Conservation (phyloP, 23 red algal genomes). For the Gracilaria gracilis region DNA sequence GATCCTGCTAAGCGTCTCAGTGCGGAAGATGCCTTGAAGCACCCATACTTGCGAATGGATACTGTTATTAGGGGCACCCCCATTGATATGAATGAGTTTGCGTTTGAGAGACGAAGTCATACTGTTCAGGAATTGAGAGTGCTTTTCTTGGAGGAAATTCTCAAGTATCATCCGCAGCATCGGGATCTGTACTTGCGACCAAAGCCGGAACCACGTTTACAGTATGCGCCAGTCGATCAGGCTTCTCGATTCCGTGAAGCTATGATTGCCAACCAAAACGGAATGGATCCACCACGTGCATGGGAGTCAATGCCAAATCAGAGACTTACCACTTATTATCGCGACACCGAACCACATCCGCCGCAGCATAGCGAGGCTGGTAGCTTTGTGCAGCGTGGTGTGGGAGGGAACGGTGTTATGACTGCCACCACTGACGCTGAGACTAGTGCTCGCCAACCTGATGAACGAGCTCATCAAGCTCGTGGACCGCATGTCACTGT, state of each 20-base stretch:
- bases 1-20: slow-evolving; percentile 76
- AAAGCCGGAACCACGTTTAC: slow-evolving; percentile 23
- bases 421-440: slow-evolving; percentile 15
- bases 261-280: slow-evolving; percentile 73
- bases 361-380: slow-evolving; percentile 20
- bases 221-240: slow-evolving; percentile 55
- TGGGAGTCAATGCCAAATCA: slow-evolving; percentile 81
- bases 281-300: slow-evolving; percentile 62
- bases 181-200: slow-evolving; percentile 62
- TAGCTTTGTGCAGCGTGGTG: not conserved
- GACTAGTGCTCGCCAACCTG: not conserved
- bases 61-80: slow-evolving; percentile 57
- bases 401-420: slow-evolving; percentile 5
- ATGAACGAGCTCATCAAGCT: slow-evolving; percentile 21
- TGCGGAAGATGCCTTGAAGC: slow-evolving; percentile 81
- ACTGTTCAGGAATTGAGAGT: slow-evolving; percentile 63
- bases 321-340: slow-evolving; percentile 44
- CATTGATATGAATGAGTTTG: slow-evolving; percentile 90
- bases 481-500: slow-evolving; percentile 4
- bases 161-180: slow-evolving; percentile 89
- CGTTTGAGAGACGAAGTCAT: slow-evolving; percentile 82
- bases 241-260: slow-evolving; percentile 65
- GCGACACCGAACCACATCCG: slow-evolving; percentile 9
- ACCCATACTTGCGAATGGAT: slow-evolving; percentile 80
- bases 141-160: slow-evolving; percentile 95